phyloP scores from a whole-genome alignment of 768 basidiomycete genomes.

The Coprinopsis strossmayeri region DNA sequence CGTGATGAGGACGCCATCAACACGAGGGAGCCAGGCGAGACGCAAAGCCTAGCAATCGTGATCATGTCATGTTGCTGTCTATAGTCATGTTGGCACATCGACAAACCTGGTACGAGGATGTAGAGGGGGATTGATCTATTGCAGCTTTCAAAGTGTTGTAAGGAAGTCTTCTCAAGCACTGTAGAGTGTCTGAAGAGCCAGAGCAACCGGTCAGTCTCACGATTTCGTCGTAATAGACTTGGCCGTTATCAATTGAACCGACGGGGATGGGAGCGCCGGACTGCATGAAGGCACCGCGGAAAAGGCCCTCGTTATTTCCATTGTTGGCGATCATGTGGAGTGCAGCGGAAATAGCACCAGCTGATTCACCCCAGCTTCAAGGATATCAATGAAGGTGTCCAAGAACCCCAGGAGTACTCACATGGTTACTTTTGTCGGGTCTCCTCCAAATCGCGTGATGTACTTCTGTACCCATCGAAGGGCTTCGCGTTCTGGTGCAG shows the following conservation, averaged over 20 bases:
- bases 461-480: slow-evolving; percentile 54
- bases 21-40: slow-evolving; percentile 40
- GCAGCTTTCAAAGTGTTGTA: slow-evolving; percentile 23
- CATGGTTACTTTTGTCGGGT: slow-evolving; percentile 40
- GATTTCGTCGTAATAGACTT: slow-evolving; percentile 33
- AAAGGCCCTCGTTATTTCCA: slow-evolving; percentile 29
- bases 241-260: slow-evolving; percentile 6
- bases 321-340: slow-evolving; percentile 36
- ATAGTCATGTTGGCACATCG: background rate
- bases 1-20: slow-evolving; percentile 43
- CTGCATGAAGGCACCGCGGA: slow-evolving; percentile 38
- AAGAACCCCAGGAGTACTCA: slow-evolving; percentile 12
- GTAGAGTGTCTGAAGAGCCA: slow-evolving; percentile 26
- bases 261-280: slow-evolving; percentile 31
- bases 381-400: background rate
- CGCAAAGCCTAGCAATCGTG: slow-evolving; percentile 26
- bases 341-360: slow-evolving; percentile 44
- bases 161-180: slow-evolving; percentile 34
- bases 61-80: background rate
- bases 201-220: slow-evolving; percentile 31
- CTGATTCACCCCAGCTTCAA: slow-evolving; percentile 42
- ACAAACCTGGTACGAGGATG: slow-evolving; percentile 21
- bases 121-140: slow-evolving; percentile 21
- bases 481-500: slow-evolving; percentile 26
- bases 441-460: slow-evolving; percentile 50